Base-by-base conservation (phyloP, 1,284 basidiomycete genomes). In the Leccinum subatratum region DNA sequence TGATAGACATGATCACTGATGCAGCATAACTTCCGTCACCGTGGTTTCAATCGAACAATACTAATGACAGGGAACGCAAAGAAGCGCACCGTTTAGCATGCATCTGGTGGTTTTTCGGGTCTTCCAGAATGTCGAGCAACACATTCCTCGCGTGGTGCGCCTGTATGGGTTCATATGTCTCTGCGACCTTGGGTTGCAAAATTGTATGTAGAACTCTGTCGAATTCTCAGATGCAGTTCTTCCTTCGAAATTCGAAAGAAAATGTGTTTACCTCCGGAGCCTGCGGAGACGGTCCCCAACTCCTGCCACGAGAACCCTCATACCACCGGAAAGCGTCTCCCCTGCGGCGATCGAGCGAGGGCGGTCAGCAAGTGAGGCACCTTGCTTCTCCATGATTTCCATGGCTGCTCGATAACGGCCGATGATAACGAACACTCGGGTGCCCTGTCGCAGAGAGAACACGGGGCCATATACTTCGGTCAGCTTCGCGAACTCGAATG, bases 1-100 rank as follows among this genome's bases (percentile, higher is more conserved):
- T 85, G 39, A 90, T 79, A 3, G 82, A 80, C 79, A 91, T 82
- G 9, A 89, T 86, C 1, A 89, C 82, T 2, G 84, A 84, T 1
- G 87, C 86, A 0, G 88, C 83, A 70, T 86, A 90, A 58, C 87
- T 89, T 22, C 14, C n/a, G 12, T 25, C 32, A 58, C 22, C 22
- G 48, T 28, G 8, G 28, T 54, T 22, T 63, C 60, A 51, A 22
- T 58, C 28, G 3, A 12, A 16, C 30, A 6, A 6, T 25, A 6
- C 2, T 25, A n/a, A 25, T 9, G 2, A 37, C 4, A n/a, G 11
- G 7, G 30, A 20, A n/a, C 5, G 18, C 6, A 11, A 61, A 42
- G 8, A 3, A n/a, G 4, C 51, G 9, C 67, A 83, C 86, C 82
- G 77, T 68, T 81, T 83, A 0, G 81, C 81, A 67, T 88, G 86